Percentiles rank a stretch among this genome's conserved stretches.
Evolutionary conservation across 1,284 basidiomycete genomes (phyloP).

Genomic region (Volvariella volvacea): DNA sequence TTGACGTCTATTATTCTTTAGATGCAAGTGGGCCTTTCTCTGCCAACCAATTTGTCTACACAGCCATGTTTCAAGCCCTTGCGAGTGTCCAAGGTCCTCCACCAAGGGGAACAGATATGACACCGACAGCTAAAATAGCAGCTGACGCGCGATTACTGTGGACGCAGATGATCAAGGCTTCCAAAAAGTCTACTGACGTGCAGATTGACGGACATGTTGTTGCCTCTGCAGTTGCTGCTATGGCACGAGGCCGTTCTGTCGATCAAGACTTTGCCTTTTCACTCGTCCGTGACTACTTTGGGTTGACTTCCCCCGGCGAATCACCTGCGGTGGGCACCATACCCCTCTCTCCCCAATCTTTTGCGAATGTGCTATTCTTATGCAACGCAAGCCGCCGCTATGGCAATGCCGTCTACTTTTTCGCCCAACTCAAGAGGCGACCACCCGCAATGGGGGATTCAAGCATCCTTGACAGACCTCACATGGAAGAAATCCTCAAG

Average conservation of each 20-base stretch:
- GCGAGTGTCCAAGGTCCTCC: conserved; percentile 11
- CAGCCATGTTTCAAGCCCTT: conserved; percentile 54
- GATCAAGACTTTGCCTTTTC: conserved; percentile 55
- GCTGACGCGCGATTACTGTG: conserved; percentile 62
- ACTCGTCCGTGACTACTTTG: conserved; percentile 55
- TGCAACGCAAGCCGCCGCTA: conserved; percentile 43
- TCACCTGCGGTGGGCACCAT: conserved; percentile 28
- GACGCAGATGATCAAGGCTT: conserved; percentile 49
- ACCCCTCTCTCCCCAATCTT: conserved; percentile 34
- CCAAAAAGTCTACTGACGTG: conserved; percentile 35
- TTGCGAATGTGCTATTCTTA: conserved; percentile 49
- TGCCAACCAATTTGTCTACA: conserved; percentile 51
- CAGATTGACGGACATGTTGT: conserved; percentile 47
- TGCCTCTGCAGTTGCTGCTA: conserved; percentile 39
- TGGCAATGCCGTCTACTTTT: conserved; percentile 45
- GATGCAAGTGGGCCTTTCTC: conserved; percentile 49
- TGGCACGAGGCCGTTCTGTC: conserved; percentile 43
- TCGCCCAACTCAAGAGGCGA: conserved; percentile 45
- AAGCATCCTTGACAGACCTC: conserved; percentile 38
- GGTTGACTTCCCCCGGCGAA: conserved; percentile 44
- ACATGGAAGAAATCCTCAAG: conserved; percentile 52
- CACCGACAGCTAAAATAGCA: conserved; percentile 26
- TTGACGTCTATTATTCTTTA: conserved; percentile 65
- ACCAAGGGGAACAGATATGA: neutral
- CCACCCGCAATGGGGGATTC: conserved; percentile 25